phyloP scores from a whole-genome alignment of 2,329 filamentous ascomycete genomes.

The Alternaria novae-zelandiae region DNA sequence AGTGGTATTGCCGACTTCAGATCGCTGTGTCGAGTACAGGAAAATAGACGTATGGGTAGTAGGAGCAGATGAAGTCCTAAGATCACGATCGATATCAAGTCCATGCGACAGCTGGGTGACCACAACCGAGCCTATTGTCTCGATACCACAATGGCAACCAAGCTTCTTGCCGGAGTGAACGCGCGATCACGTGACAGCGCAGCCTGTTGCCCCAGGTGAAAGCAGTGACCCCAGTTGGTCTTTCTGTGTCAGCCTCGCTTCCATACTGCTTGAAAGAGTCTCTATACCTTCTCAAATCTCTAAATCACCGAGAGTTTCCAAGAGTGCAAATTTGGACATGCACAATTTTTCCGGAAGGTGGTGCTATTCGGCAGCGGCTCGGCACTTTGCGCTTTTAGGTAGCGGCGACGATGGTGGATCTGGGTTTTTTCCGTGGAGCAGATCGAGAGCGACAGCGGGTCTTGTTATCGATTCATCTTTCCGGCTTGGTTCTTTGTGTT shows the following conservation, averaged over 20 bases:
- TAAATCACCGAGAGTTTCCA: background rate
- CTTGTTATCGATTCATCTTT: background rate
- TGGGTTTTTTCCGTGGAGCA: background rate
- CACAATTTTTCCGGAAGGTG: conserved; percentile 18
- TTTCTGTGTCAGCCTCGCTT: conserved; percentile 13
- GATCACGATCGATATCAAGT: background rate
- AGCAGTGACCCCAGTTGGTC: conserved; percentile 13
- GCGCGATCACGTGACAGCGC: conserved; percentile 16
- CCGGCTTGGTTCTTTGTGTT: background rate
- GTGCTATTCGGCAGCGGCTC: conserved; percentile 22
- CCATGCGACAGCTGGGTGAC: conserved; percentile 11
- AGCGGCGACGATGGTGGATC: conserved; percentile 13
- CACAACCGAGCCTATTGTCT: conserved; percentile 12
- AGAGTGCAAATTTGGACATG: conserved; percentile 2
- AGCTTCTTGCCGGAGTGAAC: conserved; percentile 4
- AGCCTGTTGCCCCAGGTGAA: conserved; percentile 16
- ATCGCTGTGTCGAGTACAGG: background rate
- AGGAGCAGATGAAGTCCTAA: background rate
- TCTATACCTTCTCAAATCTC: conserved; percentile 8
- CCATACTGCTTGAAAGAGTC: background rate
- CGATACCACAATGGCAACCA: background rate
- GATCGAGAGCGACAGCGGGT: background rate
- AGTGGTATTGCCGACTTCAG: background rate
- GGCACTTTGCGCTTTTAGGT: conserved; percentile 22
- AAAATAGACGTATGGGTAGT: background rate